phyloP scores from a whole-genome alignment of 768 basidiomycete genomes.

The Mycena metata region DNA sequence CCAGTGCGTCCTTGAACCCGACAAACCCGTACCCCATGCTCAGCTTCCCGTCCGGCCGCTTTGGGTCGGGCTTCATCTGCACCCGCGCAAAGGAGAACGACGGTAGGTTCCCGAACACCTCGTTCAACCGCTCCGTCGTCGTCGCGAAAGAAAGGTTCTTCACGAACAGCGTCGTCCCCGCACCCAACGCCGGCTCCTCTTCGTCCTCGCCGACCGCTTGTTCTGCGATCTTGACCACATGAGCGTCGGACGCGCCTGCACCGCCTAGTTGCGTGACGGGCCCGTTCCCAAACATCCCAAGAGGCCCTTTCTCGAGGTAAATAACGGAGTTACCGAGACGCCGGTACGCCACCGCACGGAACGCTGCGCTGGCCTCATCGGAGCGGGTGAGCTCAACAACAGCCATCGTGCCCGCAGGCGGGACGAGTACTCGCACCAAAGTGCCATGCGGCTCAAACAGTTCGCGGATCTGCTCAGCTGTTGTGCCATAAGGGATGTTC shows the following conservation, averaged over 20 bases:
- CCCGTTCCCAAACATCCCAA: constrained; percentile 80
- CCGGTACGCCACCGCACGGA: constrained; percentile 87
- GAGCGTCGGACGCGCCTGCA: constrained; percentile 22
- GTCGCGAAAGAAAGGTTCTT: constrained; percentile 98
- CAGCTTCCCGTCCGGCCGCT: constrained; percentile 71
- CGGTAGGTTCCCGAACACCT: constrained; percentile 80
- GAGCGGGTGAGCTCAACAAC: constrained; percentile 88
- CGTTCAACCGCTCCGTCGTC: constrained; percentile 76
- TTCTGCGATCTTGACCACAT: constrained; percentile 58
- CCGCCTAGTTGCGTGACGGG: constrained; percentile 40
- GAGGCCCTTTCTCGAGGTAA: constrained; percentile 93
- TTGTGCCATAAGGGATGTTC: constrained; percentile 95
- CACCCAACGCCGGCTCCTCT: constrained; percentile 61
- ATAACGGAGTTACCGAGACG: constrained; percentile 90
- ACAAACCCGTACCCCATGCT: constrained; percentile 99
- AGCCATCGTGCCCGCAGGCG: constrained; percentile 94
- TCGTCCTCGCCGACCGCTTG: constrained; percentile 54
- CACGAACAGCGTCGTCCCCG: constrained; percentile 89
- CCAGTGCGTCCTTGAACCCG: constrained; percentile 84
- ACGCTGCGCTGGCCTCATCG: constrained; percentile 80
- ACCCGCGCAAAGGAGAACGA: constrained; percentile 90
- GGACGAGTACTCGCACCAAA: constrained; percentile 80
- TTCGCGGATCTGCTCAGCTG: constrained; percentile 78
- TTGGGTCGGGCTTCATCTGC: constrained; percentile 92
- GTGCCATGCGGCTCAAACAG: constrained; percentile 84